Percentiles rank a stretch among this genome's conserved stretches.
These are phyloP conservation scores for Polychytrium aggregatum DNA, from an alignment of 192 early-diverging fungal species.

Conservation along the genomic window DNA sequence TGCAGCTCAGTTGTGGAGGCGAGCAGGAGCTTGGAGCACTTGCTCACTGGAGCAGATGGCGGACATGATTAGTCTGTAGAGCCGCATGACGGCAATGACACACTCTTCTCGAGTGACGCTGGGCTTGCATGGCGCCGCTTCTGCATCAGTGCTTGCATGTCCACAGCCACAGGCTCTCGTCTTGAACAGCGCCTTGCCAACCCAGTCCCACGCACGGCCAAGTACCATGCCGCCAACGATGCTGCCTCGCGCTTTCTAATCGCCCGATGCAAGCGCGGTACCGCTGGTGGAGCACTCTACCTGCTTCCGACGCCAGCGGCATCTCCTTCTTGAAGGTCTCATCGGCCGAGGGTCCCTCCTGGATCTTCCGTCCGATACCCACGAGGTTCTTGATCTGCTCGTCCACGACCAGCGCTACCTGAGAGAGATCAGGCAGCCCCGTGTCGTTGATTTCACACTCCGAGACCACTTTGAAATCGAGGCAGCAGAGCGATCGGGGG, in stretches of 20 bases:
- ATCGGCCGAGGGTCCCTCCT: slow-evolving; percentile 22
- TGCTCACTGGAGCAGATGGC: slow-evolving; percentile 23
- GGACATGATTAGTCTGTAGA: not conserved
- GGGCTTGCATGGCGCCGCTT: too few species aligned
- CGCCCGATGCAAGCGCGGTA: too few species aligned
- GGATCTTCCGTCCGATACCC: slow-evolving; percentile 20
- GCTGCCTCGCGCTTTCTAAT: too few species aligned
- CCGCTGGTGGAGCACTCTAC: slow-evolving; percentile 1
- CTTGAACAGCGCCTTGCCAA: too few species aligned
- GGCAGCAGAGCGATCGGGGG: too few species aligned
- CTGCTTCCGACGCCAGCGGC: slow-evolving; percentile 24
- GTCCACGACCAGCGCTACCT: slow-evolving; percentile 23
- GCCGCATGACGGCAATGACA: too few species aligned
- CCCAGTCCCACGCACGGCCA: too few species aligned
- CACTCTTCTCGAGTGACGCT: too few species aligned
- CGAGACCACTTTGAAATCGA: too few species aligned
- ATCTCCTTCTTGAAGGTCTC: slow-evolving; percentile 22
- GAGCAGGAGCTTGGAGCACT: slow-evolving; percentile 26
- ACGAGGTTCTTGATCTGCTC: slow-evolving; percentile 32
- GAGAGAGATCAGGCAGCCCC: slow-evolving; percentile 33
- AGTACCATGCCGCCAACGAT: too few species aligned
- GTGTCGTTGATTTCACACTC: slow-evolving; percentile 29
- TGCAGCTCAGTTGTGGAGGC: slow-evolving; percentile 15
- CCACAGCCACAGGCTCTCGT: too few species aligned
- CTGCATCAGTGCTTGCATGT: too few species aligned